Conservation (phyloP, 2,329 filamentous ascomycete genomes). For the Diaporthe sp. region DNA sequence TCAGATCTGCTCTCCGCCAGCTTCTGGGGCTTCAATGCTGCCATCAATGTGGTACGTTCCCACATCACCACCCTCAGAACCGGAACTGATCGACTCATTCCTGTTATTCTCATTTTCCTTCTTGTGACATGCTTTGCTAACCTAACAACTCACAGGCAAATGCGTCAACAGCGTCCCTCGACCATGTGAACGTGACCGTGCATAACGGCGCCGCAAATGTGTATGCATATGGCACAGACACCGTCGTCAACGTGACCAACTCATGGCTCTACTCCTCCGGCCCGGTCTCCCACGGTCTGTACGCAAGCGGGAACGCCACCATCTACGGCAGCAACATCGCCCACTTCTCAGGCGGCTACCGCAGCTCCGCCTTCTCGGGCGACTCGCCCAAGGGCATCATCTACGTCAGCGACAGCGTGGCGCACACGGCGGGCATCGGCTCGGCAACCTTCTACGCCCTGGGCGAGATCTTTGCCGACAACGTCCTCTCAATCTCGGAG, state of each 20-base stretch:
- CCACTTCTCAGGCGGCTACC: slow-evolving; percentile 50
- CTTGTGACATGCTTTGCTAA: not conserved
- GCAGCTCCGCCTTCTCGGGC: slow-evolving; percentile 51
- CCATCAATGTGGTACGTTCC: slow-evolving; percentile 45
- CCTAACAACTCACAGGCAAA: slow-evolving; percentile 44
- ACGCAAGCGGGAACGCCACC: slow-evolving; percentile 51
- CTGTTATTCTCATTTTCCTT: not conserved
- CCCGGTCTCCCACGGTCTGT: slow-evolving; percentile 50
- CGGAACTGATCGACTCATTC: not conserved
- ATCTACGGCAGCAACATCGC: slow-evolving; percentile 46
- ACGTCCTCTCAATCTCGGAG: slow-evolving; percentile 47
- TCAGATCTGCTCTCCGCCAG: slow-evolving; percentile 42
- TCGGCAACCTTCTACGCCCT: slow-evolving; percentile 52
- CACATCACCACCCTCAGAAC: not conserved
- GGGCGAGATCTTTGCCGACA: slow-evolving; percentile 46
- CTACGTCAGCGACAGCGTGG: slow-evolving; percentile 48
- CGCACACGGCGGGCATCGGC: slow-evolving; percentile 50
- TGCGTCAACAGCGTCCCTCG: slow-evolving; percentile 45
- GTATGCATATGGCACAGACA: slow-evolving; percentile 50
- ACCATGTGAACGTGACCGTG: slow-evolving; percentile 50
- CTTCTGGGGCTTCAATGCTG: slow-evolving; percentile 48
- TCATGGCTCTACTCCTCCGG: slow-evolving; percentile 51
- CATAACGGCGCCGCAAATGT: slow-evolving; percentile 53
- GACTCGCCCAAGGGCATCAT: slow-evolving; percentile 49
- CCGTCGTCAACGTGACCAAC: slow-evolving; percentile 47